Percentiles rank a stretch among this genome's conserved stretches.
These are phyloP conservation scores for Xylaria sp. DNA, from an alignment of 2,329 filamentous ascomycete species.

Conservation along the genomic window DNA sequence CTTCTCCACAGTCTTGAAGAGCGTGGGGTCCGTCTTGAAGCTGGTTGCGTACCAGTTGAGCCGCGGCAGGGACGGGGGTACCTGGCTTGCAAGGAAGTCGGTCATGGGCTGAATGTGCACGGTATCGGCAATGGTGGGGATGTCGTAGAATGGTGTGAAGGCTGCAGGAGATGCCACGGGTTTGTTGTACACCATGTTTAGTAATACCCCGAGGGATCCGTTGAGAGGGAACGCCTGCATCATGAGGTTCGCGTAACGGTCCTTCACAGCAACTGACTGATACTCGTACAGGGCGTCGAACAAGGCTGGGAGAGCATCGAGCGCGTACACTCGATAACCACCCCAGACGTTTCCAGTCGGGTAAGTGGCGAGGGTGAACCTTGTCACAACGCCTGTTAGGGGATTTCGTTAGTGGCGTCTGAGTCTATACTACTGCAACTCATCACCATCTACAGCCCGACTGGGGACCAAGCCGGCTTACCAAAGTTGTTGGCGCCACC, in stretches of 20 bases:
- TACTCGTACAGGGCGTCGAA: slow-evolving; percentile 46
- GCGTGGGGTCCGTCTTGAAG: slow-evolving; percentile 44
- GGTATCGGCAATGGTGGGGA: slow-evolving; percentile 44
- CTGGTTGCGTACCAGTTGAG: slow-evolving; percentile 48
- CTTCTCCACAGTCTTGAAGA: slow-evolving; percentile 41
- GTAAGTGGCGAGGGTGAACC: slow-evolving; percentile 46
- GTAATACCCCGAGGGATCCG: slow-evolving; percentile 43
- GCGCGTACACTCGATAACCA: slow-evolving; percentile 44
- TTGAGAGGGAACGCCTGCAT: slow-evolving; percentile 48
- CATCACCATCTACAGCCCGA: neutral
- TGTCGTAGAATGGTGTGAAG: slow-evolving; percentile 47
- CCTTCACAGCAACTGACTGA: slow-evolving; percentile 44
- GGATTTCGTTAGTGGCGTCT: slow-evolving; percentile 29
- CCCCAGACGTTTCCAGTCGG: slow-evolving; percentile 45
- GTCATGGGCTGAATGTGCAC: slow-evolving; percentile 44
- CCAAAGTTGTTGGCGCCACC: slow-evolving; percentile 47
- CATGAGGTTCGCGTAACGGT: slow-evolving; percentile 50
- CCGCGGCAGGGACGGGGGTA: slow-evolving; percentile 41
- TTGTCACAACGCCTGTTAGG: slow-evolving; percentile 44
- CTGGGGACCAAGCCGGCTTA: slow-evolving; percentile 32
- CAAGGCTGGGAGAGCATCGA: slow-evolving; percentile 45
- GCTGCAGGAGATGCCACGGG: slow-evolving; percentile 43
- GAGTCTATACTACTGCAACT: slow-evolving; percentile 4
- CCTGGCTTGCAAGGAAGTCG: slow-evolving; percentile 39
- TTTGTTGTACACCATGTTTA: slow-evolving; percentile 49